phyloP scores from a whole-genome alignment of 176 grass and related monocot genomes.

The Bolboschoenus planiculmis region DNA sequence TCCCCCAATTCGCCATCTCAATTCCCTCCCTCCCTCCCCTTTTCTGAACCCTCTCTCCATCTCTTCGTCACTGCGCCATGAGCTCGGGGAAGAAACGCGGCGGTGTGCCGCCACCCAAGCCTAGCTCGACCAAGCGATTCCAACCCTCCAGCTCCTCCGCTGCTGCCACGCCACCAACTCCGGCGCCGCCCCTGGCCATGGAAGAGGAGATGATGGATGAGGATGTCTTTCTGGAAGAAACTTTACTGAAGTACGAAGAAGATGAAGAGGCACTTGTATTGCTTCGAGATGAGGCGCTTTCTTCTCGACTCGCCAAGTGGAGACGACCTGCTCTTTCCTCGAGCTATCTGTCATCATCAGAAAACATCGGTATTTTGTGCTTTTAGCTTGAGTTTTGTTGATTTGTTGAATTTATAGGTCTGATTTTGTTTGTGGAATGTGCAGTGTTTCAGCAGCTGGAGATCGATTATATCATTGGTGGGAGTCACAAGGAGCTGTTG shows the following conservation, averaged over 20 bases:
- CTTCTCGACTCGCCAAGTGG: conserved; percentile 72
- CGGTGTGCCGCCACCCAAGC: conserved; percentile 25
- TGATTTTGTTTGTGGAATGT: conserved; percentile 19
- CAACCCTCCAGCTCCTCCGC: conserved; percentile 24
- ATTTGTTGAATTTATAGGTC: conserved; percentile 12
- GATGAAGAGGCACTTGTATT: conserved; percentile 69
- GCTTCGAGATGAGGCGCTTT: conserved; percentile 55
- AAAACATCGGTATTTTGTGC: conserved; percentile 24
- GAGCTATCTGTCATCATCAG: conserved; percentile 26
- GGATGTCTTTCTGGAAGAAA: conserved; percentile 78
- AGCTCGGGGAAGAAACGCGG: conserved; percentile 45
- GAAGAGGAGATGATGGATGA: conserved; percentile 97
- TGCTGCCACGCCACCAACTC: conserved; percentile 22
- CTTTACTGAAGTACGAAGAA: conserved; percentile 50
- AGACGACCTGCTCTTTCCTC: conserved; percentile 64
- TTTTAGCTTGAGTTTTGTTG: background rate
- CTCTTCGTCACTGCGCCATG: conserved; percentile 20
- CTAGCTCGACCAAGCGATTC: conserved; percentile 42
- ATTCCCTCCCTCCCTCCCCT: conserved; percentile 12
- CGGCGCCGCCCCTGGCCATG: background rate
- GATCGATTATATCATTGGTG: conserved; percentile 92
- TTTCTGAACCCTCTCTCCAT: background rate
- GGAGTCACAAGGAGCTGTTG: conserved; percentile 69
- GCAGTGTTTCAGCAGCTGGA: conserved; percentile 96
- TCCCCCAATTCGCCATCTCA: conserved; percentile 22